Evolutionary conservation across 768 basidiomycete genomes (phyloP).

Genomic region (Russula sp.): DNA sequence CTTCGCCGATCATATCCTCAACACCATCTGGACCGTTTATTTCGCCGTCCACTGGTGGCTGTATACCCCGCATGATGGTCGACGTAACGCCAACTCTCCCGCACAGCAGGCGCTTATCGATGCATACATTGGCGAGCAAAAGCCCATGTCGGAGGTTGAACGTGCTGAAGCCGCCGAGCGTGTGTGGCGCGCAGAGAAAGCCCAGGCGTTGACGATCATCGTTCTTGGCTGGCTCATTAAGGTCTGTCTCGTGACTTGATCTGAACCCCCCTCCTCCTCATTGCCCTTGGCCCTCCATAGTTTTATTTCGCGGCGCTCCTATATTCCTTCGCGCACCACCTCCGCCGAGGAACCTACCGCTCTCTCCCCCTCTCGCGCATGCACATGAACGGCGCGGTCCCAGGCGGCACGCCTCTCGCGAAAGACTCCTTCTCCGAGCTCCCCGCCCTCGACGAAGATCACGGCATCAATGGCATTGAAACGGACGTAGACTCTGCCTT

Average conservation of each 20-base stretch:
- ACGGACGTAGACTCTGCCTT: slow-evolving; percentile 50
- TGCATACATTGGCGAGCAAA: slow-evolving; percentile 33
- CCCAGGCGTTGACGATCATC: slow-evolving; percentile 68
- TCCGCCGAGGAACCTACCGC: slow-evolving; percentile 87
- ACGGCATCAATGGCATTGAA: slow-evolving; percentile 38
- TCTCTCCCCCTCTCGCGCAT: slow-evolving; percentile 49
- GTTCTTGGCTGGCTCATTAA: slow-evolving; percentile 81
- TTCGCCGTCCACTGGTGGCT: slow-evolving; percentile 90
- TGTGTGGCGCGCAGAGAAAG: slow-evolving; percentile 90
- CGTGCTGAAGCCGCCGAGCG: slow-evolving; percentile 64
- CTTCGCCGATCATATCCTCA: slow-evolving; percentile 84
- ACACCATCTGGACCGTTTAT: slow-evolving; percentile 86
- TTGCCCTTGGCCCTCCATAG: slow-evolving; percentile 34
- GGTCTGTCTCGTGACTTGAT: slow-evolving; percentile 39
- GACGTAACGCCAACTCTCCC: slow-evolving; percentile 66
- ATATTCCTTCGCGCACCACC: slow-evolving; percentile 90
- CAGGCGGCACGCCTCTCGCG: slow-evolving; percentile 5
- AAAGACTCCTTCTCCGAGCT: slow-evolving; percentile 32
- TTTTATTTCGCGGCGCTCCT: slow-evolving; percentile 85
- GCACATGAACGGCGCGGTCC: not conserved
- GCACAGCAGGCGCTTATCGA: slow-evolving; percentile 85
- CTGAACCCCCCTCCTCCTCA: not conserved
- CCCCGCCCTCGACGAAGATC: slow-evolving; percentile 25
- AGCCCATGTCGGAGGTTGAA: slow-evolving; percentile 55
- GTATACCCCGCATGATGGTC: slow-evolving; percentile 88